Evolutionary conservation across 2,329 filamentous ascomycete genomes (phyloP), one percentile per base, ranked within the genome.

Genomic region (Seiridium unicorne): DNA sequence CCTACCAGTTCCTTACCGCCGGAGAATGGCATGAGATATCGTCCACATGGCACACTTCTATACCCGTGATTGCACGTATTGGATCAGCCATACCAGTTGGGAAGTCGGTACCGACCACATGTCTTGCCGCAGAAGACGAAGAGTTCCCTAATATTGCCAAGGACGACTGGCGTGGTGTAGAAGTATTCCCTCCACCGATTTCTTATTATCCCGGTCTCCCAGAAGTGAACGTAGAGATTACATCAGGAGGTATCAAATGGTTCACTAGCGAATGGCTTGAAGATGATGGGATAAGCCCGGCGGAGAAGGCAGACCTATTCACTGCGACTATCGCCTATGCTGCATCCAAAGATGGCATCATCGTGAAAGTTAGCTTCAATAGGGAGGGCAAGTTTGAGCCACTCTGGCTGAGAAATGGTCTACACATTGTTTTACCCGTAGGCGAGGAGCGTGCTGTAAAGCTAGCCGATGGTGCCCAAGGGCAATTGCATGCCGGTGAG

Each of bases 1-100:
- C 87, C 0, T 84, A 87, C 64, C 79, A 87, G 57, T 81, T 87
- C 62, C 73, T 88, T 4, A 68, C 74, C 31, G 70, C 76, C 0
- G 78, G 77, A 0, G 69, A 72, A 57, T 80, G 78, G 77, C 72
- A 70, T 38, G 70, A 70, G 0, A 65, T 80, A 3, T 74, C 75
- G 18, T 75, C 76, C 0, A 73, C 77, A 47, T 80, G 77, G 77
- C 72, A 79, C 51, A 74, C 70, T 2, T 74, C 76, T 11, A 76
- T 80, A 49, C 72, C 77, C 0, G 68, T 79, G 7, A 68, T 77
- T 40, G 73, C 74, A 54, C 73, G 76, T 65, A 67, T 78, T 38
- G 75, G 77, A 7, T 67, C 75, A 7, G 71, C 75, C 46, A 64
- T 82, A 60, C 68, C 77, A 38, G 63, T 79, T 53, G 77, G 78